Conservation (phyloP, 2,329 filamentous ascomycete genomes). For the Dactylellina sp. region DNA sequence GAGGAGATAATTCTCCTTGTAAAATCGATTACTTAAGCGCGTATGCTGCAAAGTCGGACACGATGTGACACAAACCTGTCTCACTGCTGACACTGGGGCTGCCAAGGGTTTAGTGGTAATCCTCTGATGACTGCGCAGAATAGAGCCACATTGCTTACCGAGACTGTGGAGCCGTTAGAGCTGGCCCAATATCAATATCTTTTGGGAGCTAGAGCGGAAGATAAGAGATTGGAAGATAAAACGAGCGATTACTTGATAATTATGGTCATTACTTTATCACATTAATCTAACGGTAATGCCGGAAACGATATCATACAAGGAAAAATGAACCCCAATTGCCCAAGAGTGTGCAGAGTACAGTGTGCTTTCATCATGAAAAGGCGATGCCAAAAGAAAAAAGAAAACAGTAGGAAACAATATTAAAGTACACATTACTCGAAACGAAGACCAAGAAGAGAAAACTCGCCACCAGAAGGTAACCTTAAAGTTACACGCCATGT, state of each 20-base stretch:
- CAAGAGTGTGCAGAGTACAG: background rate
- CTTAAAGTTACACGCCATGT: slow-evolving; percentile 31
- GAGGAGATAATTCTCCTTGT: too few relatives aligned
- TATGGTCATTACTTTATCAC: slow-evolving; percentile 6
- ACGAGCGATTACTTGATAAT: background rate
- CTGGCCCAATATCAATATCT: too few relatives aligned
- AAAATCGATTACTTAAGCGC: too few relatives aligned
- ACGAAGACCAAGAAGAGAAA: slow-evolving; percentile 9
- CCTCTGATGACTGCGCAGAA: too few relatives aligned
- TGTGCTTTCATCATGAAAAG: slow-evolving; percentile 7
- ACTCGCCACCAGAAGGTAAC: slow-evolving; percentile 9
- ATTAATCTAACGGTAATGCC: slow-evolving; percentile 27
- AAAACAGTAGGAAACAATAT: slow-evolving; percentile 16
- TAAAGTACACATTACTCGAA: slow-evolving; percentile 52
- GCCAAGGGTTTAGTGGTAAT: too few relatives aligned
- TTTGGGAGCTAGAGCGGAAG: too few relatives aligned
- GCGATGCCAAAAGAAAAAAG: background rate
- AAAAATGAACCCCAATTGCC: slow-evolving; percentile 30
- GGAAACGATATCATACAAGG: slow-evolving; percentile 13
- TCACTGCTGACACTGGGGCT: too few relatives aligned
- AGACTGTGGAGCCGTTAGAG: too few relatives aligned
- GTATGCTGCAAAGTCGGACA: too few relatives aligned
- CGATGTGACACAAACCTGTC: too few relatives aligned
- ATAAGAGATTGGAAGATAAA: too few relatives aligned
- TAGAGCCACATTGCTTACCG: too few relatives aligned